Conservation (phyloP, 1,284 basidiomycete genomes). For the Cutaneotrichosporon sp. region DNA sequence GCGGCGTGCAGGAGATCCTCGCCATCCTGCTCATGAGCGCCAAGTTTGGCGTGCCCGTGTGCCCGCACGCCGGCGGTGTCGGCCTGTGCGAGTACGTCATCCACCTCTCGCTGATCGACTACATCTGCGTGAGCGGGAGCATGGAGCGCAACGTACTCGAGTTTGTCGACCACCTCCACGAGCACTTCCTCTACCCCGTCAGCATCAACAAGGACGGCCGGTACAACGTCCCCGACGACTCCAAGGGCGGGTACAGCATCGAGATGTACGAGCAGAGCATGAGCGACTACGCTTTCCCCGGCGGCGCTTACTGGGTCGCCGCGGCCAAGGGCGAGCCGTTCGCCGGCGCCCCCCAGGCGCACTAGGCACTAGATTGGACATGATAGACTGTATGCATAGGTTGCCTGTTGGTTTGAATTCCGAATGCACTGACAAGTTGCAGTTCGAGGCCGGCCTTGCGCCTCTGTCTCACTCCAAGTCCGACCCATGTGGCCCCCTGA, state of each 20-base stretch:
- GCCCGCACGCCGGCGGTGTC: slow-evolving; percentile 90
- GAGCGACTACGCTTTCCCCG: slow-evolving; percentile 53
- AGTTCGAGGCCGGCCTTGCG: no score
- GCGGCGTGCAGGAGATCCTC: slow-evolving; percentile 89
- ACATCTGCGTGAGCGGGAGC: slow-evolving; percentile 82
- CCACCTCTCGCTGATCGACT: slow-evolving; percentile 72
- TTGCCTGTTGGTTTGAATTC: no score
- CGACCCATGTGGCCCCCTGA: no score
- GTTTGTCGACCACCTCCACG: slow-evolving; percentile 74
- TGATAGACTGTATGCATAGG: background rate
- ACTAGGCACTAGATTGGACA: background rate
- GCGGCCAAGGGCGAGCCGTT: slow-evolving; percentile 41
- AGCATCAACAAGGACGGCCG: slow-evolving; percentile 82
- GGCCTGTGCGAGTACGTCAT: slow-evolving; percentile 72
- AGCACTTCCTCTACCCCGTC: slow-evolving; percentile 86
- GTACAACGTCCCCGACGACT: slow-evolving; percentile 65
- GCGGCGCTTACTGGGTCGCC: slow-evolving; percentile 55
- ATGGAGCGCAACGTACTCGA: slow-evolving; percentile 86
- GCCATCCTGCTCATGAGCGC: slow-evolving; percentile 92
- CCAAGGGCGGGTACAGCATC: slow-evolving; percentile 55
- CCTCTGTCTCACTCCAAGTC: no score
- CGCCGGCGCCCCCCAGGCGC: background rate
- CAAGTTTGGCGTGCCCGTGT: slow-evolving; percentile 81
- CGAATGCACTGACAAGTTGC: no score
- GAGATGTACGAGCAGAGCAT: slow-evolving; percentile 56